These are phyloP conservation scores for Ampelomyces quisqualis DNA, from an alignment of 2,329 filamentous ascomycete genomes.

Conservation along the genomic window DNA sequence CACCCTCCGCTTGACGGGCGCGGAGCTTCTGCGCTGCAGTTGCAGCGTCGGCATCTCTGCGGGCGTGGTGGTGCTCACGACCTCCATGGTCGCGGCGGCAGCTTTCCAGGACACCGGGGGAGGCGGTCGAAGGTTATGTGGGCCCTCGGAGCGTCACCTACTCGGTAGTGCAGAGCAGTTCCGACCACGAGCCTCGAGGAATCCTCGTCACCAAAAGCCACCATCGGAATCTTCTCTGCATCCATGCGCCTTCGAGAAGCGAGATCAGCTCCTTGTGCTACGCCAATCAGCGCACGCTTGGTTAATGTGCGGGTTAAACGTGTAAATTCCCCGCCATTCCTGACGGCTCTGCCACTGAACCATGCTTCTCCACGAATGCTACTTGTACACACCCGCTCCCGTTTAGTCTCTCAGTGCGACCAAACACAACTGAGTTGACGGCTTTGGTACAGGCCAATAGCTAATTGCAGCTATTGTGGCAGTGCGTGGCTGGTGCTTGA, in stretches of 20 bases:
- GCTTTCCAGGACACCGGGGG: no score
- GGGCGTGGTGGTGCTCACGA: slow-evolving; percentile 9
- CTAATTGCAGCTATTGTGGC: no score
- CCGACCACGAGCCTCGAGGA: slow-evolving; percentile 24
- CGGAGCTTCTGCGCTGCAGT: slow-evolving; percentile 47
- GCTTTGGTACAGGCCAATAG: no score
- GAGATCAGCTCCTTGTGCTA: slow-evolving; percentile 39
- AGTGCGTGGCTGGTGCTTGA: no score
- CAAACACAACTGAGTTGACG: no score
- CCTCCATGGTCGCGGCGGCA: slow-evolving; percentile 33
- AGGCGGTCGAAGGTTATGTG: slow-evolving; percentile 42
- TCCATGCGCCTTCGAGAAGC: slow-evolving; percentile 43
- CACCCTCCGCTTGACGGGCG: slow-evolving; percentile 78
- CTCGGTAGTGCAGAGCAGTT: slow-evolving; percentile 35
- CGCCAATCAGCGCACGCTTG: no score
- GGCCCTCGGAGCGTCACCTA: slow-evolving; percentile 38
- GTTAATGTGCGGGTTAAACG: no score
- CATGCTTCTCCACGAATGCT: no score
- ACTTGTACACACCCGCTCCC: no score
- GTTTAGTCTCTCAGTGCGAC: no score
- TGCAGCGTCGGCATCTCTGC: slow-evolving; percentile 33
- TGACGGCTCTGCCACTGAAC: no score
- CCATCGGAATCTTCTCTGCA: slow-evolving; percentile 43
- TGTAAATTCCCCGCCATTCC: no score
- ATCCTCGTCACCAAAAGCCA: slow-evolving; percentile 32